Conservation (phyloP, 164 flowering plant species). For the Magnolia kwangsiensis region DNA sequence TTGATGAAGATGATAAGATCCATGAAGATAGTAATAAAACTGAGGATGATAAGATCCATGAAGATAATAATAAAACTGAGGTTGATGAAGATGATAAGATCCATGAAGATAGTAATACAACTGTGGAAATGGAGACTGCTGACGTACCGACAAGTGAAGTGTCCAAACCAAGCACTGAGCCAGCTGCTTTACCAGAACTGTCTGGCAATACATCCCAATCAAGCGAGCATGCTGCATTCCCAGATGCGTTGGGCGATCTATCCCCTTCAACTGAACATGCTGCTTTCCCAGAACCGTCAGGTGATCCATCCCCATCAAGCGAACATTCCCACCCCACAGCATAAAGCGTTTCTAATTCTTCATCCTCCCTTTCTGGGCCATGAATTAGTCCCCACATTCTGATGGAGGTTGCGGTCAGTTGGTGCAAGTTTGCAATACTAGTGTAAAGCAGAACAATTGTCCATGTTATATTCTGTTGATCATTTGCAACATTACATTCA, state of each 20-base stretch:
- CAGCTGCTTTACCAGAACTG: constrained; percentile 7
- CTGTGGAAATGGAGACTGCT: background rate
- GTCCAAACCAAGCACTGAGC: background rate
- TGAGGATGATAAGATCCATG: background rate
- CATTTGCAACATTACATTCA: background rate
- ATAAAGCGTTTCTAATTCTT: background rate
- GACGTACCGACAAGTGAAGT: background rate
- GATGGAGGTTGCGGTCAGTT: background rate
- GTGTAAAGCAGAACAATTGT: background rate
- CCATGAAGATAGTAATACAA: constrained; percentile 5
- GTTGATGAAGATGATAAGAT: constrained; percentile 3
- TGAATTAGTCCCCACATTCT: too few species aligned
- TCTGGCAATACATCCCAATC: constrained; percentile 13
- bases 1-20: background rate
- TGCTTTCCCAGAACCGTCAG: constrained; percentile 2
- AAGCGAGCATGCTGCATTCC: background rate
- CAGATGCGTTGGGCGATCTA: constrained; percentile 2
- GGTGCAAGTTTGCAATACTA: background rate
- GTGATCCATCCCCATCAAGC: constrained; percentile 13
- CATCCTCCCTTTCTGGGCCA: background rate
- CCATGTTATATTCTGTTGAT: background rate
- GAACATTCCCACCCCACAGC: constrained; percentile 8
- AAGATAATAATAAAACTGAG: constrained; percentile 9
- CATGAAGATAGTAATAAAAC: constrained; percentile 7
- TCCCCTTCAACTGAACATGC: constrained; percentile 11